These are phyloP conservation scores for Arabidopsis hybrid DNA, from an alignment of 441 rosid genomes.

Conservation along the genomic window DNA sequence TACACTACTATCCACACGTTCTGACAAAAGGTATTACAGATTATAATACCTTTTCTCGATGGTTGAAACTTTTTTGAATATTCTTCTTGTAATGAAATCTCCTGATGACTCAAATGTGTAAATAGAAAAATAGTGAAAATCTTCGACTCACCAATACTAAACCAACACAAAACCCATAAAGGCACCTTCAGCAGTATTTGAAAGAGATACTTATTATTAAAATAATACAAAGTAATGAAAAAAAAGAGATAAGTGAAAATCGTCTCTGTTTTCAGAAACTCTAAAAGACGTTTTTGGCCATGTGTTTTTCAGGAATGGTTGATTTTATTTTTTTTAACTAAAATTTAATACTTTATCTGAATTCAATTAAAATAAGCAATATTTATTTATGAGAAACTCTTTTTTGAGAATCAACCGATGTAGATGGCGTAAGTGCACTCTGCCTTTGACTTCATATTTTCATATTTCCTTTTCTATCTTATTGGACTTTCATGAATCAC, in stretches of 20 bases:
- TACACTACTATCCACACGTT: constrained; percentile 1
- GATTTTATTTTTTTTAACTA: too few species aligned
- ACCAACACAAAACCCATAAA: constrained; percentile 17
- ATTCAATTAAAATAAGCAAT: too few species aligned
- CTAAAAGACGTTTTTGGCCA: too few species aligned
- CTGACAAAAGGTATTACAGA: background rate
- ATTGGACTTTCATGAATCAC: constrained; percentile 43
- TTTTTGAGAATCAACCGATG: too few species aligned
- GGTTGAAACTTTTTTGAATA: constrained; percentile 29
- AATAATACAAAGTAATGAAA: too few species aligned
- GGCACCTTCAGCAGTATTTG: too few species aligned
- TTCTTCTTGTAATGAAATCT: constrained; percentile 36
- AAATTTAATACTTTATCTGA: too few species aligned
- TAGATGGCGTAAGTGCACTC: constrained; percentile 43
- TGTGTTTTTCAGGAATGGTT: too few species aligned
- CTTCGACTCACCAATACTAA: constrained; percentile 34
- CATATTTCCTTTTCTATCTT: constrained; percentile 40
- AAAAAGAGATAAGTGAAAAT: too few species aligned
- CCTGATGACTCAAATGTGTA: constrained; percentile 32
- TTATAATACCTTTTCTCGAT: background rate
- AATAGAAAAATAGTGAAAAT: constrained; percentile 9
- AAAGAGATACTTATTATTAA: too few species aligned
- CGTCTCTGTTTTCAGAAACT: too few species aligned
- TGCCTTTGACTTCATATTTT: constrained; percentile 35
- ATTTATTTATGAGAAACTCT: too few species aligned